Evolutionary conservation across 352 stramenopile genomes (phyloP), one percentile per base, ranked within the genome.

Genomic region (Phytophthora sp.): DNA sequence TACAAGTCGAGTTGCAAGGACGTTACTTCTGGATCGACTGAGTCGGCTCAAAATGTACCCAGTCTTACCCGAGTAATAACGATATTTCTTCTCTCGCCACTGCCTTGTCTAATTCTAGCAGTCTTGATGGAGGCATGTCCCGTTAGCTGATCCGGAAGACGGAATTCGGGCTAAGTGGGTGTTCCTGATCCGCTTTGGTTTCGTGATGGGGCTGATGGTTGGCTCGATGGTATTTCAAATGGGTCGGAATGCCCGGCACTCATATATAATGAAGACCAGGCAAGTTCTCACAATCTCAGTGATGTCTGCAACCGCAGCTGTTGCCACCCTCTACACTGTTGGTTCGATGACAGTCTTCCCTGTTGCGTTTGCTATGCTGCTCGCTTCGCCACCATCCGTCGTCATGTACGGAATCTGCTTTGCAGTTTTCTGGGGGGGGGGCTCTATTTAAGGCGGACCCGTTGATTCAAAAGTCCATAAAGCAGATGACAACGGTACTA

Each of bases 1-100:
- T 61, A 9, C 57, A 77, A 57, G 68, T 75, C 0, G 69, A 76
- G 27, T 65, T 79, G 21, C 67, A 76, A 31, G 71, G 71, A 0
- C 56, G 45, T 8, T 76, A 76, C 55, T 79, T 67, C 1, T 68
- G 8, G 42, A 56, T 3, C 71, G 67, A 20, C 44, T 79, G 12
- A 57, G 21, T 26, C 18, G 16, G 0, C 51, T 74, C n/a, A 41
- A 64, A 1, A 13, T 16, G 4, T 75, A 76, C 39, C 45, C 13
- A 72, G 20, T 11, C n/a, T 27, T 12, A 8, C 2, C 16, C 65
- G 53, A 30, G 52, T 63, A 0, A 8, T 62, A 4, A 16, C 42
- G 4, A 26, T 80, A 21, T 54, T 15, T 11, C 18, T 66, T 2
- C 7, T 73, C 0, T 54, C 63, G 2, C 42, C 63, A 2, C 12